Evolutionary conservation across 2,329 filamentous ascomycete species (phyloP), one percentile per base, ranked within the genome.

Genomic region (Fusarium haematococcum): DNA sequence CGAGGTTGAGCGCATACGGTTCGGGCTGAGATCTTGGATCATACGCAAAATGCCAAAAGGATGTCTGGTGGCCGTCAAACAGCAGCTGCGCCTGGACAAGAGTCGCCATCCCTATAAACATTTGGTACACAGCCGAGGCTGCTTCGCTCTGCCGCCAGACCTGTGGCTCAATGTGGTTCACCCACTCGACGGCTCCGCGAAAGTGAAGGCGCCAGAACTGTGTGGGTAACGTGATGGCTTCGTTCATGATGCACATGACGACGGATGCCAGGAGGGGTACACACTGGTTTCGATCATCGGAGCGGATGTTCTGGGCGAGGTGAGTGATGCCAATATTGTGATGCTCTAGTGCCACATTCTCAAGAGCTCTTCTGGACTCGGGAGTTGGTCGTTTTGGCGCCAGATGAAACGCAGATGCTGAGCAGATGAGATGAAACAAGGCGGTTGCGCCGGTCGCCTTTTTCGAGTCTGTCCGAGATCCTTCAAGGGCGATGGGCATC

Each of bases 261-360:
- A 78, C 57, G 1, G 76, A 76, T 10, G 76, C 76, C 1, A 78
- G 57, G 0, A 78, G 33, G 0, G 76, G 59, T 3, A 78, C 73
- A 0, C 76, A 78, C 8, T 76, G 69, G 3, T 63, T 67, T 3
- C 71, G 73, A 2, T 78, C 77, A 5, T 77, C 75, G 1, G 76
- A 78, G 13, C 69, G 76, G 9, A 78, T 78, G 10, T 78, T 78
- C 14, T 76, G 75, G 9, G 75, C 71, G 0, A 78, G 69, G 13
- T 78, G 76, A 3, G 73, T 77, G 25, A 78, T 78, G 37, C 67
- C 76, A 3, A 78, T 64, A 25, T 78, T 78, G 32, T 78, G 76
- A 14, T 78, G 76, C 18, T 78, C 76, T 3, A 78, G 57, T 1
- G 76, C 76, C 2, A 78, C 66, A 5, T 74, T 78, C 48, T 78